phyloP scores from a whole-genome alignment of 768 basidiomycete species.

The Pisolithus orientalis region DNA sequence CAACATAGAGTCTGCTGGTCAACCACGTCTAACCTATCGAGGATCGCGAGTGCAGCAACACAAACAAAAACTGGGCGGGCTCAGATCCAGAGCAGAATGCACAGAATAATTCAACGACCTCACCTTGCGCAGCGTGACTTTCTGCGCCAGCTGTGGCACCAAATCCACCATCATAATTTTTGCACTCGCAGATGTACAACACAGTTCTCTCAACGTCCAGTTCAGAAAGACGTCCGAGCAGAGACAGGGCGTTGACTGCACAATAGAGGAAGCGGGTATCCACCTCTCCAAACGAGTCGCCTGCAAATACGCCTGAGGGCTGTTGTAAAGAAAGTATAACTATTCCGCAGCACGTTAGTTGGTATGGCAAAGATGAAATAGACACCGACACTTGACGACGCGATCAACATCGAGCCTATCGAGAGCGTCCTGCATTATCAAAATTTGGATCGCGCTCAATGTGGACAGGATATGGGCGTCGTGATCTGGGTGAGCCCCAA shows the following conservation, averaged over 20 bases:
- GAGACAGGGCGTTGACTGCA: constrained; percentile 74
- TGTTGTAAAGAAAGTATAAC: constrained; percentile 84
- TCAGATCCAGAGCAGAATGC: background rate
- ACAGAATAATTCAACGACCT: background rate
- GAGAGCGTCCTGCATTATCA: constrained; percentile 78
- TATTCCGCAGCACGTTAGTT: constrained; percentile 25
- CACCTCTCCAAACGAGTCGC: constrained; percentile 86
- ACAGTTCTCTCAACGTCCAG: constrained; percentile 66
- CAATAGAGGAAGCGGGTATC: constrained; percentile 91
- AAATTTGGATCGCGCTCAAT: constrained; percentile 86
- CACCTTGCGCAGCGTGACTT: constrained; percentile 89
- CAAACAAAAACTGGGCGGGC: constrained; percentile 77
- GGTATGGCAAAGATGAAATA: background rate
- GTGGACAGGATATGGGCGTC: constrained; percentile 88
- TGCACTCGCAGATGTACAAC: constrained; percentile 67
- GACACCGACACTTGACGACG: constrained; percentile 62
- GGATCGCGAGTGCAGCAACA: constrained; percentile 78
- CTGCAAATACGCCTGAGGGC: constrained; percentile 82
- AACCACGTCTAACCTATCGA: constrained; percentile 74
- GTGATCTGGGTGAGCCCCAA: constrained; percentile 89
- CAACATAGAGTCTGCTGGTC: constrained; percentile 77
- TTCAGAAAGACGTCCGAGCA: constrained; percentile 68
- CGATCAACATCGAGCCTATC: constrained; percentile 65
- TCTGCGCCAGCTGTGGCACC: constrained; percentile 82
- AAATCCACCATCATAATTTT: constrained; percentile 95